phyloP scores from a whole-genome alignment of 176 grass and related monocot genomes.

The Eleusine coracana region DNA sequence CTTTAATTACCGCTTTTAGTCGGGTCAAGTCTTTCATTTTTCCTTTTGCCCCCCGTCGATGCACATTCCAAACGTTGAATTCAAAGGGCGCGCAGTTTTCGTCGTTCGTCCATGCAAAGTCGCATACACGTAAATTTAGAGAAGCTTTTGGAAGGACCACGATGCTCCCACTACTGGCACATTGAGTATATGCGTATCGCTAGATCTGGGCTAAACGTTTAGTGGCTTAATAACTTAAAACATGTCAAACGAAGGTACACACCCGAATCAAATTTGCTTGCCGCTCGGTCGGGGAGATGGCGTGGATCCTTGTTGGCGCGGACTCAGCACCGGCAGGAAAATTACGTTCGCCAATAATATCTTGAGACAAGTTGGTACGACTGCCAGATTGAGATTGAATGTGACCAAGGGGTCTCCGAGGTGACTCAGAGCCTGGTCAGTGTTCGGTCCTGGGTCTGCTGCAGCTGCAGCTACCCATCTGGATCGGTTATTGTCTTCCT shows the following conservation, averaged over 20 bases:
- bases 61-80: slow-evolving; percentile 37
- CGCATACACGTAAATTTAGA: slow-evolving; percentile 5
- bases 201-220: background rate
- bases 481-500: background rate
- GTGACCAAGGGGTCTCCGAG: background rate
- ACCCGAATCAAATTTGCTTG: slow-evolving; percentile 6
- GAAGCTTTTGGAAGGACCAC: background rate
- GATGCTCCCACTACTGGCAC: background rate
- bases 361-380: slow-evolving; percentile 30
- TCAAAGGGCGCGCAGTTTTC: background rate
- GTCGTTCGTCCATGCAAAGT: slow-evolving; percentile 8
- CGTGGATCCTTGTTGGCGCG: slow-evolving; percentile 43
- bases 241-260: background rate
- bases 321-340: slow-evolving; percentile 28
- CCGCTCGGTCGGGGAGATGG: background rate
- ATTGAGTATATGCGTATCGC: background rate
- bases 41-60: slow-evolving; percentile 3
- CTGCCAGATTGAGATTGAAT: slow-evolving; percentile 37
- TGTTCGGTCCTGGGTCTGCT: slow-evolving; percentile 38
- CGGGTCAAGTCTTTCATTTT: background rate
- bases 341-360: slow-evolving; percentile 24
- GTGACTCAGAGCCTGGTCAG: slow-evolving; percentile 59
- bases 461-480: background rate
- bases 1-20: background rate
- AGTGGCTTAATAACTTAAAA: background rate